These are phyloP conservation scores for Lasiosphaeria hispida DNA, from an alignment of 495 filamentous ascomycete species.

Conservation along the genomic window DNA sequence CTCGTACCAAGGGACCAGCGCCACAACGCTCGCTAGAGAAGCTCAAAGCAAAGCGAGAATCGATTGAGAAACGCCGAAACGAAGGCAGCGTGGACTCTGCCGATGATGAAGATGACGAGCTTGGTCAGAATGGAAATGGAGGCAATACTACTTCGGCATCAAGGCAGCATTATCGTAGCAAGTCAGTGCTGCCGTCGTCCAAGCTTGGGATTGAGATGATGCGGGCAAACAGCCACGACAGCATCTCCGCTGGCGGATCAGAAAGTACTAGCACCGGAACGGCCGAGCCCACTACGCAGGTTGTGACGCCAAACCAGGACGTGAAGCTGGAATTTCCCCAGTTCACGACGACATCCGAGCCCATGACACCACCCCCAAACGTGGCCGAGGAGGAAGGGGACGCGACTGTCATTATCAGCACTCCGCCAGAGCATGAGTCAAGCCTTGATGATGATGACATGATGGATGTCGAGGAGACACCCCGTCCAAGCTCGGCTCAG, in stretches of 20 bases:
- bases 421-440: conserved; percentile 19
- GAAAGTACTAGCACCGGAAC: conserved; percentile 33
- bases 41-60: conserved; percentile 71
- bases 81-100: conserved; percentile 78
- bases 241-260: conserved; percentile 55
- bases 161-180: conserved; percentile 38
- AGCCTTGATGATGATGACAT: background rate
- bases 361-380: conserved; percentile 13
- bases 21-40: conserved; percentile 75
- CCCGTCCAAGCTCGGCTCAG: conserved; percentile 21
- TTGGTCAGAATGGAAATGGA: conserved; percentile 51
- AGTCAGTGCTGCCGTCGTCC: conserved; percentile 53
- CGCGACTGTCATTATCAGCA: conserved; percentile 24
- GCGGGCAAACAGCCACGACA: conserved; percentile 88
- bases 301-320: conserved; percentile 40
- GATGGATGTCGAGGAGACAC: conserved; percentile 30
- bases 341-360: conserved; percentile 4
- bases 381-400: conserved; percentile 20
- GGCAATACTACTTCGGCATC: conserved; percentile 48
- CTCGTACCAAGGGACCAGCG: conserved; percentile 35
- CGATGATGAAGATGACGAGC: conserved; percentile 90
- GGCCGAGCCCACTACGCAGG: conserved; percentile 38
- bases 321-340: conserved; percentile 21
- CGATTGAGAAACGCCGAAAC: conserved; percentile 68
- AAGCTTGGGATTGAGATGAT: conserved; percentile 95